phyloP scores from a whole-genome alignment of 768 basidiomycete genomes.

The Lentinus brumalis region DNA sequence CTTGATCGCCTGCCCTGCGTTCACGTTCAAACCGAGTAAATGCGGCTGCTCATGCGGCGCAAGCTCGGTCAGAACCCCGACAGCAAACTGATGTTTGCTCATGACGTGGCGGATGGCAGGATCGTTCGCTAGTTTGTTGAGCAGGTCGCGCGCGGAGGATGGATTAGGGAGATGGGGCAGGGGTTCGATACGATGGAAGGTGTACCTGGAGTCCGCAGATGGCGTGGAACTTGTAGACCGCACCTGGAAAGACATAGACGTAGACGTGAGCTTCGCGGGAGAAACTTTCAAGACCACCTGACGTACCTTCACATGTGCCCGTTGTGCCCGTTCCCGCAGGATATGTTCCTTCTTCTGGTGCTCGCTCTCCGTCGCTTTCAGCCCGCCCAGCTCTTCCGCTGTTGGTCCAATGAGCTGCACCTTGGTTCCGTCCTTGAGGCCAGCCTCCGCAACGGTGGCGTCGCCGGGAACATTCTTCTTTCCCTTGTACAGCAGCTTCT shows the following conservation, averaged over 20 bases:
- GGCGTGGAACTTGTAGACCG: conserved; percentile 53
- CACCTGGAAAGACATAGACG: conserved; percentile 37
- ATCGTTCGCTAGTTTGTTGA: conserved; percentile 65
- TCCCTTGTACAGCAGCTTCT: conserved; percentile 76
- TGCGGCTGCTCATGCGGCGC: conserved; percentile 76
- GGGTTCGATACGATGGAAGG: conserved; percentile 66
- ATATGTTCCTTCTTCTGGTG: conserved; percentile 58
- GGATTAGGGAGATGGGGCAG: conserved; percentile 68
- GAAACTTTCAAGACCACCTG: not conserved
- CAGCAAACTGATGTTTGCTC: conserved; percentile 67
- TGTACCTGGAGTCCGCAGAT: conserved; percentile 44
- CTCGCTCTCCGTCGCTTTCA: conserved; percentile 61
- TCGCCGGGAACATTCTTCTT: conserved; percentile 43
- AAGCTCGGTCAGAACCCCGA: conserved; percentile 73
- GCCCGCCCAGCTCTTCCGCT: conserved; percentile 50
- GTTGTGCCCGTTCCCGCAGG: conserved; percentile 57
- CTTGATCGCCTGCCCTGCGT: conserved; percentile 63
- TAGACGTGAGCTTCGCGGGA: not conserved
- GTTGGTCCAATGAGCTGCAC: conserved; percentile 75
- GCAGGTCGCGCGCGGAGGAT: conserved; percentile 51
- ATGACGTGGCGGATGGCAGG: conserved; percentile 72
- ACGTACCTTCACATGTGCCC: conserved; percentile 58
- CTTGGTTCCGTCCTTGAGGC: conserved; percentile 66
- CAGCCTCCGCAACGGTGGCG: conserved; percentile 41
- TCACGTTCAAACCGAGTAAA: conserved; percentile 69